Evolutionary conservation across 306 rosid genomes (phyloP), one percentile per base, ranked within the genome.

Genomic region (Phaseolus lunatus): DNA sequence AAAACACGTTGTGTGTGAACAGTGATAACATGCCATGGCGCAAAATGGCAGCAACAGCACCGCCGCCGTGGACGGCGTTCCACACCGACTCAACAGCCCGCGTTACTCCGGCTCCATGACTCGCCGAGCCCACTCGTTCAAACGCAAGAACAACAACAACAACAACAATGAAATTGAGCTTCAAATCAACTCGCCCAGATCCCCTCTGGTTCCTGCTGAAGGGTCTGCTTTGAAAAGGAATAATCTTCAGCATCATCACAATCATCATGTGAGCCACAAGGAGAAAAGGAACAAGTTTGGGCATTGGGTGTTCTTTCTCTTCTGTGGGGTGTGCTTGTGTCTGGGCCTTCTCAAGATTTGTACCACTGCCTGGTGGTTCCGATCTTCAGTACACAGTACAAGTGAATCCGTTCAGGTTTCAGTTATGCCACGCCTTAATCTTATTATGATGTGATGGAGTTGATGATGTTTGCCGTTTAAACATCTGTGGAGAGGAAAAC

Each of bases 51-150:
- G 2, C 9, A 35, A 9, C 16, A 16, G 14, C 48, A 18, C 9
- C 65, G 24, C 9, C 39, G 24, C 43, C 43, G 26, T 63, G 26
- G 93, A 87, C 81, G 96, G 91, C 49, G 92, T 89, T 74, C 72
- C 96, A 9, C 91, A 90, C 84, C 85, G 93, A 65, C 90, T 92
- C 80, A 86, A 85, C 83, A 86, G 92, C 81, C 96, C 97, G 14
- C 84, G 97, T 33, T 92, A 86, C 81, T 82, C 94, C 18, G 91
- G 93, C 12, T 80, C 94, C 35, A 85, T 92, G 85, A 92, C 97
- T 80, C 97, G 97, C n/a, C 94, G 97, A 33, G 91, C 94, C 16
- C 96, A 86, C 70, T 90, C 97, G 12, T 92, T 92, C 91, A 92
- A 90, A 85, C 96, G 97, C 78, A 85, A 75, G 83, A 73, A 35